Conservation (phyloP, 176 grass and related monocot genomes). For the Musa troglodytarum region DNA sequence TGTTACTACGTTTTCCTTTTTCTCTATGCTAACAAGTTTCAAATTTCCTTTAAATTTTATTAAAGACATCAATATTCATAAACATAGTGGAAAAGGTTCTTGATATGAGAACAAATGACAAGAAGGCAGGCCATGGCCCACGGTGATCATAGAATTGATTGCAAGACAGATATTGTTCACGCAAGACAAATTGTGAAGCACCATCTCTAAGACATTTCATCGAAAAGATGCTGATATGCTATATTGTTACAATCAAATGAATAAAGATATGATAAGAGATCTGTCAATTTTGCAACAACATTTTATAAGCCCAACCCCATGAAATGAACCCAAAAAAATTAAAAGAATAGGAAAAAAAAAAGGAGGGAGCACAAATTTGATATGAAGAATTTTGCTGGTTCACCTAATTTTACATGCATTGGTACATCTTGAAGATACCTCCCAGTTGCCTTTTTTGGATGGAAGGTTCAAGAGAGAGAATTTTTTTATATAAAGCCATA, state of each 20-base stretch:
- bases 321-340: not conserved
- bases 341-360: not conserved
- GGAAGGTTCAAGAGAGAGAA: too few species aligned
- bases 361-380: not conserved
- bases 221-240: not conserved
- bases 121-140: too few species aligned
- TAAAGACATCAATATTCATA: too few species aligned
- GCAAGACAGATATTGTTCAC: too few species aligned
- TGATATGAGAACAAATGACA: too few species aligned
- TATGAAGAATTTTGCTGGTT: not conserved
- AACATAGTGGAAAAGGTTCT: too few species aligned
- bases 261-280: not conserved
- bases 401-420: not conserved
- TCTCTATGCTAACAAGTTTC: too few species aligned
- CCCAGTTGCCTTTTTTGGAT: too few species aligned
- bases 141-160: too few species aligned
- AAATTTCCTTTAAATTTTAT: too few species aligned
- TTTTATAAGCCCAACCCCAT: not conserved
- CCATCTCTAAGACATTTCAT: not conserved
- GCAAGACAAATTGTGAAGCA: not conserved
- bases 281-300: not conserved
- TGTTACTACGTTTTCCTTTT: too few species aligned
- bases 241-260: not conserved
- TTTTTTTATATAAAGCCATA: too few species aligned
- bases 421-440: not conserved